phyloP scores from a whole-genome alignment of 768 basidiomycete genomes.

The Russula emetica region DNA sequence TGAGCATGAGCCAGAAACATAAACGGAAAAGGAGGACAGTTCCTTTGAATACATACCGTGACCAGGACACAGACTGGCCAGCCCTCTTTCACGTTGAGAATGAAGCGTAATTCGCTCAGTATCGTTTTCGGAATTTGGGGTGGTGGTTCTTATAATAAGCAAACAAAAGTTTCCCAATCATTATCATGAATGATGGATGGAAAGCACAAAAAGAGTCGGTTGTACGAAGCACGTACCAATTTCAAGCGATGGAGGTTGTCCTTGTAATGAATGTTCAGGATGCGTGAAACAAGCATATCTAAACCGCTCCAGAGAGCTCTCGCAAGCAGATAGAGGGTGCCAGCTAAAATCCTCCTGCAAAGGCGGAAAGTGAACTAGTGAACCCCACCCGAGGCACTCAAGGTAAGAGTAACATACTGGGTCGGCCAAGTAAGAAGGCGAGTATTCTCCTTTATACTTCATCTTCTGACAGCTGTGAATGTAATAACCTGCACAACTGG shows the following conservation, averaged over 20 bases:
- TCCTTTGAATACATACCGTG: conserved; percentile 19
- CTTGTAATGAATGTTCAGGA: conserved; percentile 50
- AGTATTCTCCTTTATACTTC: conserved; percentile 93
- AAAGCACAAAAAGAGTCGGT: too few species aligned
- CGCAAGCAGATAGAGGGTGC: conserved; percentile 61
- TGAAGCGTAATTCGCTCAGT: conserved; percentile 5
- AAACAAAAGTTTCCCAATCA: not conserved
- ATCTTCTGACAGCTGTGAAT: conserved; percentile 92
- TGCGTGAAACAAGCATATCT: conserved; percentile 68
- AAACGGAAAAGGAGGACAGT: not conserved
- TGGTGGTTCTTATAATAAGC: conserved; percentile 6
- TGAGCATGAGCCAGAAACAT: not conserved
- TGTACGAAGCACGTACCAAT: conserved; percentile 16
- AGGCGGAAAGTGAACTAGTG: not conserved
- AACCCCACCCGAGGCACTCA: not conserved
- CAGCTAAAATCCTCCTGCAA: conserved; percentile 72
- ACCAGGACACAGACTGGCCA: not conserved
- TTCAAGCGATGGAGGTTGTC: not conserved
- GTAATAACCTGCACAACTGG: conserved; percentile 66
- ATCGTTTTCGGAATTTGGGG: conserved; percentile 8
- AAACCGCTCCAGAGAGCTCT: conserved; percentile 56
- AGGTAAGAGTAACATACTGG: conserved; percentile 49
- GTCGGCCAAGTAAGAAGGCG: conserved; percentile 82
- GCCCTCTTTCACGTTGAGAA: not conserved
- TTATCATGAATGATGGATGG: too few species aligned